phyloP scores from a whole-genome alignment of 768 basidiomycete genomes.

The Podaxis mareebaensis region DNA sequence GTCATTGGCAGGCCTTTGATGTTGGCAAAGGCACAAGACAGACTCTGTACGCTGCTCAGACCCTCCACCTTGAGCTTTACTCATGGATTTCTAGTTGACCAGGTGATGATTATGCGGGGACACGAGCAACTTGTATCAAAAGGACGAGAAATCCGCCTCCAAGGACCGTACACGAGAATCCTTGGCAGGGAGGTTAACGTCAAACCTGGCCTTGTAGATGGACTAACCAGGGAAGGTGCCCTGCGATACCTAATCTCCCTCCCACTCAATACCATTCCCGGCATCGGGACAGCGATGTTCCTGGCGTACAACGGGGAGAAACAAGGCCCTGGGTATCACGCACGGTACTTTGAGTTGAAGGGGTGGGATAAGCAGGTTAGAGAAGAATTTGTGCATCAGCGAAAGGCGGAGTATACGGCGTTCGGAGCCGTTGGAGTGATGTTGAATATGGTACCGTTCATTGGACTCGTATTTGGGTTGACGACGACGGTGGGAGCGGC shows the following conservation, averaged over 20 bases:
- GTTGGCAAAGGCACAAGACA: constrained; percentile 35
- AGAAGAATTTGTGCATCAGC: constrained; percentile 45
- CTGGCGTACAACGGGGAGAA: constrained; percentile 52
- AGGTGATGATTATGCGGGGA: constrained; percentile 36
- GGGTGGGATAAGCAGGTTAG: constrained; percentile 44
- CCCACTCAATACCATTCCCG: constrained; percentile 68
- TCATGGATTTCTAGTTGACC: constrained; percentile 30
- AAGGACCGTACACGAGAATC: constrained; percentile 38
- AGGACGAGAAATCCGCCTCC: constrained; percentile 33
- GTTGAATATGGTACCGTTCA: constrained; percentile 61
- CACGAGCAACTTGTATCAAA: constrained; percentile 32
- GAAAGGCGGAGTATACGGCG: constrained; percentile 65
- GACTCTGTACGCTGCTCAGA: constrained; percentile 33
- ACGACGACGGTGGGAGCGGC: constrained; percentile 71
- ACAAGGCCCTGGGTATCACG: constrained; percentile 58
- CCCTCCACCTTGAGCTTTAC: not conserved
- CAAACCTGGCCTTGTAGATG: constrained; percentile 47
- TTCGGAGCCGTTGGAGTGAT: constrained; percentile 63
- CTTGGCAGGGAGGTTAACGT: constrained; percentile 38
- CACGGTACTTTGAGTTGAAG: constrained; percentile 72
- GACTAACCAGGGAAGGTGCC: constrained; percentile 44
- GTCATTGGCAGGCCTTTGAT: constrained; percentile 38
- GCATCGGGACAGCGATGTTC: constrained; percentile 65
- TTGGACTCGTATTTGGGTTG: constrained; percentile 59
- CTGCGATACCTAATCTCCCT: constrained; percentile 62